phyloP scores from a whole-genome alignment of 805 yeast genomes.

The Yamadazyma ubonensis region DNA sequence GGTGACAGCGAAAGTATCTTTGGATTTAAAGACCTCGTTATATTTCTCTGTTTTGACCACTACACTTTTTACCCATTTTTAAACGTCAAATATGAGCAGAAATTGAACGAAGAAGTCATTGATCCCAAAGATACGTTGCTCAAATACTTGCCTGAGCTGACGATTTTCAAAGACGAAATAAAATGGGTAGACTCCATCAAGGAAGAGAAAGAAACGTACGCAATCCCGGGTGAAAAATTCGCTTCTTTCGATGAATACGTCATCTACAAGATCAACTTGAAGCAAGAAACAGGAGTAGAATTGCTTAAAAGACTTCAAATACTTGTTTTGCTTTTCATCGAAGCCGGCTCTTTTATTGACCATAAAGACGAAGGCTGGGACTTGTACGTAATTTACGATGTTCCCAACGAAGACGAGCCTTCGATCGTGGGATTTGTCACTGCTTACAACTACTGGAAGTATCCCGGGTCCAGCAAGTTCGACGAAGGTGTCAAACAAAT shows the following conservation, averaged over 20 bases:
- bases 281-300: slow-evolving; percentile 42
- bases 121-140: slow-evolving; percentile 57
- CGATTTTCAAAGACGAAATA: slow-evolving; percentile 60
- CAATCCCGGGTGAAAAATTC: slow-evolving; percentile 40
- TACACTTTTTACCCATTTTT: slow-evolving; percentile 71
- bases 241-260: slow-evolving; percentile 30
- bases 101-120: slow-evolving; percentile 54
- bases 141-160: slow-evolving; percentile 60
- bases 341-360: slow-evolving; percentile 91
- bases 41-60: slow-evolving; percentile 70
- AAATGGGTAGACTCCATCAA: slow-evolving; percentile 62
- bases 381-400: slow-evolving; percentile 51
- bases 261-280: slow-evolving; percentile 51
- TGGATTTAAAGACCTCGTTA: slow-evolving; percentile 72
- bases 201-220: slow-evolving; percentile 44
- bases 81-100: slow-evolving; percentile 53
- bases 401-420: slow-evolving; percentile 21
- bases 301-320: slow-evolving; percentile 73
- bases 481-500: slow-evolving; percentile 41
- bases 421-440: slow-evolving; percentile 79
- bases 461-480: slow-evolving; percentile 52
- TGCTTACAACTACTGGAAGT: slow-evolving; percentile 80
- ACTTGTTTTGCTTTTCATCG: slow-evolving; percentile 80
- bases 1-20: slow-evolving; percentile 88
- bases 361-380: slow-evolving; percentile 78